These are phyloP conservation scores for Corylus avellana DNA, from an alignment of 306 rosid species.

Conservation along the genomic window DNA sequence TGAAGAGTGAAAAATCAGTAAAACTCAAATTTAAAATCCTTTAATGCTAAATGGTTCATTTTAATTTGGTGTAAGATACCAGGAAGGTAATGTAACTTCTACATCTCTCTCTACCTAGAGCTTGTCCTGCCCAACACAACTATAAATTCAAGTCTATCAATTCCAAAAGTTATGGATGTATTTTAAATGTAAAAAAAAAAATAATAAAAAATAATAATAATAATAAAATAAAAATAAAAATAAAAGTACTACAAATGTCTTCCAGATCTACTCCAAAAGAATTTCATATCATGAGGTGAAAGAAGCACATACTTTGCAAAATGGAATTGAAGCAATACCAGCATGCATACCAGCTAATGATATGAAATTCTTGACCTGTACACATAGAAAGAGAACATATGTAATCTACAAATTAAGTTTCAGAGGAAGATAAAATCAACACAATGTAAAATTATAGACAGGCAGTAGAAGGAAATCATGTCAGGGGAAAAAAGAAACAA, in stretches of 20 bases:
- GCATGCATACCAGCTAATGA: constrained; percentile 82
- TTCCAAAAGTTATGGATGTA: neutral
- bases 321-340: constrained; percentile 73
- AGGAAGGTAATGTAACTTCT: neutral
- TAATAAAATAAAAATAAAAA: no score
- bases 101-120: neutral
- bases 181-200: neutral
- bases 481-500: constrained; percentile 6
- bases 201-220: no score
- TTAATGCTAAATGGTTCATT: neutral
- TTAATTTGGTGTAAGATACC: neutral
- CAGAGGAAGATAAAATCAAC: constrained; percentile 15
- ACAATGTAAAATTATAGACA: neutral
- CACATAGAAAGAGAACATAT: neutral
- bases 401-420: neutral
- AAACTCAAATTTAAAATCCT: neutral
- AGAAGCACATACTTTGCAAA: constrained; percentile 60
- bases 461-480: constrained; percentile 1
- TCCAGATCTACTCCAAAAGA: neutral
- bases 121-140: neutral
- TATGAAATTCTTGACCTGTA: constrained; percentile 70
- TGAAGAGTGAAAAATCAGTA: neutral
- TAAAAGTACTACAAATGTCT: neutral
- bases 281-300: constrained; percentile 15
- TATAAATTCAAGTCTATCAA: neutral